These are phyloP conservation scores for Yamadazyma sp. DNA, from an alignment of 805 yeast genomes.

Conservation along the genomic window DNA sequence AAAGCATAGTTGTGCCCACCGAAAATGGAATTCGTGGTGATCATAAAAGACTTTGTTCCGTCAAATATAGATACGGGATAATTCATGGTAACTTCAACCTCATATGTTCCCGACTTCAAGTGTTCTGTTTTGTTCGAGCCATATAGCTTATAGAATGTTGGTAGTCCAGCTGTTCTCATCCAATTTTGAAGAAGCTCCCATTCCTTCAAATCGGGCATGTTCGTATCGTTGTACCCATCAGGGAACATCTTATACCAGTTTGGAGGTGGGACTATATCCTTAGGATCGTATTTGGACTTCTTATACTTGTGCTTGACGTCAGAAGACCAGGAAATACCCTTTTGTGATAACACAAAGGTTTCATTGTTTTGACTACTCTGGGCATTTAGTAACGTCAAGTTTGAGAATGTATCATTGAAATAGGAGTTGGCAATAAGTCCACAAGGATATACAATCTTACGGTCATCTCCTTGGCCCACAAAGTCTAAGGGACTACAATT, in stretches of 20 bases:
- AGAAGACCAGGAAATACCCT: conserved; percentile 81
- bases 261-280: conserved; percentile 89
- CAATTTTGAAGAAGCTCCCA: conserved; percentile 92
- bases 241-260: conserved; percentile 83
- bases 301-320: conserved; percentile 68
- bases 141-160: conserved; percentile 82
- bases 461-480: conserved; percentile 39
- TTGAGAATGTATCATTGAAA: conserved; percentile 82
- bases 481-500: conserved; percentile 40
- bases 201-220: conserved; percentile 69
- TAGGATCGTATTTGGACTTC: conserved; percentile 64
- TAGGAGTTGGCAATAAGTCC: conserved; percentile 91
- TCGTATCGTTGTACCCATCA: conserved; percentile 81
- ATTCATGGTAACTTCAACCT: conserved; percentile 64
- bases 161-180: conserved; percentile 97
- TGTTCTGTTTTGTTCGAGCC: conserved; percentile 63
- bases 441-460: conserved; percentile 74
- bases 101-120: conserved; percentile 67
- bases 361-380: conserved; percentile 44
- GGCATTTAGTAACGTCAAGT: conserved; percentile 48
- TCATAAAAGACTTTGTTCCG: conserved; percentile 81
- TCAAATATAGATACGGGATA: conserved; percentile 83
- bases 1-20: conserved; percentile 87
- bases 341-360: conserved; percentile 45
- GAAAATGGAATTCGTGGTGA: conserved; percentile 77